Evolutionary conservation across 2,329 filamentous ascomycete genomes (phyloP).

Genomic region (Herpotrichia juniperi): DNA sequence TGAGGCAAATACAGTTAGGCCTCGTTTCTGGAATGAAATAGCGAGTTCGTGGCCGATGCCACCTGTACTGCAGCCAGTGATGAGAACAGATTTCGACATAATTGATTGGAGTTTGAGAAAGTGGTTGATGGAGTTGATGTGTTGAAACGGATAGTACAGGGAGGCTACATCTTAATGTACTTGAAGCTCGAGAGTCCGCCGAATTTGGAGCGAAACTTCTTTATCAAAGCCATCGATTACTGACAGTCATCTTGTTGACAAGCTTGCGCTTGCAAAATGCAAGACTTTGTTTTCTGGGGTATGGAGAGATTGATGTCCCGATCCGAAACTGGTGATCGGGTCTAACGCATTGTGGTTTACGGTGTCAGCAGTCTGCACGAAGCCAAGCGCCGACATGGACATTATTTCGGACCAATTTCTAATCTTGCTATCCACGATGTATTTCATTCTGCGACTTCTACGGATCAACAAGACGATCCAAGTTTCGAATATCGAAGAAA

Average conservation of each 20-base stretch:
- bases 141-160: neutral
- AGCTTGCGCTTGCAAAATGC: neutral
- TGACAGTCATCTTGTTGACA: no score
- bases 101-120: neutral
- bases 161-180: no score
- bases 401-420: neutral
- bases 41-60: constrained; percentile 62
- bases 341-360: neutral
- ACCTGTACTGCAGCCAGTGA: constrained; percentile 1
- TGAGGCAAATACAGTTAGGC: constrained; percentile 12
- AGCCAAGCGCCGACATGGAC: neutral
- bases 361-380: neutral
- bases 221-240: no score
- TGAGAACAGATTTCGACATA: constrained; percentile 1
- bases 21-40: constrained; percentile 55
- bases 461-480: no score
- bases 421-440: no score
- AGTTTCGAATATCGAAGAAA: no score
- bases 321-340: no score
- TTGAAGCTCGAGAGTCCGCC: no score
- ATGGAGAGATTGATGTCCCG: neutral
- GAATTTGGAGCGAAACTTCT: no score
- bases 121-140: neutral
- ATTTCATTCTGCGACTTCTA: no score
- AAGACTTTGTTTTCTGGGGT: neutral